These are phyloP conservation scores for Trichoderma asperellum DNA, from an alignment of 2,329 filamentous ascomycete genomes.

Conservation along the genomic window DNA sequence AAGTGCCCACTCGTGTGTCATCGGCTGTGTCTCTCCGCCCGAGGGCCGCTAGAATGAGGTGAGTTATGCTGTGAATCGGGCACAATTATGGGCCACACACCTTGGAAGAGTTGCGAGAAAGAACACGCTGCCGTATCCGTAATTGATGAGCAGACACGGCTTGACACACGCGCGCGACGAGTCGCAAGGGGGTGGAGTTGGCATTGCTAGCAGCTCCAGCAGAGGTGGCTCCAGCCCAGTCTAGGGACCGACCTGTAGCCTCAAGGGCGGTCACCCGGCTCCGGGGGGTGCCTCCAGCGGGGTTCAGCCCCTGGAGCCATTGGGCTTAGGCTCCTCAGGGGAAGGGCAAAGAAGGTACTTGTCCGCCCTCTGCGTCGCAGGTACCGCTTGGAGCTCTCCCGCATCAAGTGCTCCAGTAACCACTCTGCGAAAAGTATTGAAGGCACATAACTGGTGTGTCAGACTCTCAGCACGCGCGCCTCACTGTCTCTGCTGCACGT, in stretches of 20 bases:
- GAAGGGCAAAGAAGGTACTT: not conserved
- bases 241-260: not conserved
- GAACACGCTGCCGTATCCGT: not conserved
- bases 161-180: not conserved
- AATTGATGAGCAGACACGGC: not conserved
- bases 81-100: not conserved
- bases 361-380: not conserved
- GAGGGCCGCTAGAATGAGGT: constrained; percentile 16
- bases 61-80: constrained; percentile 7
- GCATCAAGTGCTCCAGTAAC: not conserved
- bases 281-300: not conserved
- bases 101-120: constrained; percentile 1
- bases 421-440: not conserved
- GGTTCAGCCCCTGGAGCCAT: not conserved
- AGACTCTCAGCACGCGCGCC: not conserved
- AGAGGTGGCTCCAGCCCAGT: not conserved
- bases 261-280: not conserved
- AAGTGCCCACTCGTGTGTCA: not conserved
- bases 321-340: not conserved
- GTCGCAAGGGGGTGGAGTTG: not conserved
- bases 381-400: not conserved
- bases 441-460: not conserved
- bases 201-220: not conserved
- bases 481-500: not conserved
- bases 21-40: constrained; percentile 1